A percentile compares a stretch with the other conserved stretches of the same genome.
These are phyloP conservation scores for Diutina scorzettiae DNA, from an alignment of 1,139 yeast species.

Conservation along the genomic window DNA sequence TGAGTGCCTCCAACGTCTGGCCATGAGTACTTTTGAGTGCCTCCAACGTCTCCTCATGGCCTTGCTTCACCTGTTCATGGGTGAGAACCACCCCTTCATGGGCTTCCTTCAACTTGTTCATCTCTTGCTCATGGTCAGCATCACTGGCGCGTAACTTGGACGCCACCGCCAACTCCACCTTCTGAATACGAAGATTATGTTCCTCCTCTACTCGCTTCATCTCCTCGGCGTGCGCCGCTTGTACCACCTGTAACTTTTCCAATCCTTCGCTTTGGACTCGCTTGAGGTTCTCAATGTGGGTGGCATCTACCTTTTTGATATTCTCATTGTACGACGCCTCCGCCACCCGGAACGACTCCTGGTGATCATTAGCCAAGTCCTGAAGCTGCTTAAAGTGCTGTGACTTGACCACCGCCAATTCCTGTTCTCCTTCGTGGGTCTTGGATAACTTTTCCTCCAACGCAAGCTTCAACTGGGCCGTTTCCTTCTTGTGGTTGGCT, in stretches of 20 bases:
- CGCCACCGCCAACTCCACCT: too few relatives aligned
- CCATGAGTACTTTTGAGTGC: background rate
- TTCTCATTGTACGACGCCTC: too few relatives aligned
- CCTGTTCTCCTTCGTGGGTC: background rate
- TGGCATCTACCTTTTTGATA: background rate
- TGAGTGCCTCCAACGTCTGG: too few relatives aligned
- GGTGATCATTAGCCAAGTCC: too few relatives aligned
- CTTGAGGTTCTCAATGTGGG: background rate
- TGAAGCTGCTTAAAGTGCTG: background rate
- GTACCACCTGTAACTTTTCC: background rate
- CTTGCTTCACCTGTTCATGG: background rate
- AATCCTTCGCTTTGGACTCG: background rate
- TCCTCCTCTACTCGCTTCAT: background rate
- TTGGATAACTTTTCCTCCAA: background rate
- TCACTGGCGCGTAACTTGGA: background rate
- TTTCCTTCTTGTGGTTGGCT: too few relatives aligned
- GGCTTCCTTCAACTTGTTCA: background rate
- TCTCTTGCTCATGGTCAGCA: background rate
- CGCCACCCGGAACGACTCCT: too few relatives aligned
- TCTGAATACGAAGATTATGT: too few relatives aligned
- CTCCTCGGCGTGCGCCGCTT: background rate
- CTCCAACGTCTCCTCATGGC: background rate
- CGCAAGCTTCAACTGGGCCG: too few relatives aligned
- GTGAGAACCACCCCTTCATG: background rate
- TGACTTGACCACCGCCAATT: background rate